Evolutionary conservation across 2,329 filamentous ascomycete genomes (phyloP), one percentile per base, ranked within the genome.

Genomic region (Laburnicola sp.): DNA sequence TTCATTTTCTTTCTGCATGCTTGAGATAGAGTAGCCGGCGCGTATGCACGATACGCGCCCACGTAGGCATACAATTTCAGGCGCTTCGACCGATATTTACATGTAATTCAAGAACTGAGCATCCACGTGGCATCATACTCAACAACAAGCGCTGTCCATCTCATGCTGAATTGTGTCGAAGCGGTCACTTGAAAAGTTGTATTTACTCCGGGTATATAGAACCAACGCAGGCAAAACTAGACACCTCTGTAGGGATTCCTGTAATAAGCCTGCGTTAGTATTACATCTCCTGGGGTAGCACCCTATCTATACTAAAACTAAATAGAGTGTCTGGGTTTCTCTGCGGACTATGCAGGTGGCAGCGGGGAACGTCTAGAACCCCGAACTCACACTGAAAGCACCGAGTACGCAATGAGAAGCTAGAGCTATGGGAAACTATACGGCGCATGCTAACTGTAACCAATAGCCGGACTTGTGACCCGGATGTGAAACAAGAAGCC

Each of bases 391-490:
- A 23, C 21, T 36, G 16, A 23, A 25, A 43, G 41, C 22, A 21
- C 40, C 30, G 25, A 9, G 28, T 37, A 31, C 25, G 10, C 25
- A 35, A 45, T 27, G 16, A 39, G 28, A 21, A 31, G 32, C 45
- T 40, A 35, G 41, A 41, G 25, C 6, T 45, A 48, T 25, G 36
- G 41, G 41, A 57, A 28, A 45, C 39, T 31, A 27, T 30, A 34
- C 47, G 49, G 46, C 30, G 30, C 39, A 40, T 31, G 31, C 31
- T 40, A 31, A 34, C 9, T 30, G 7, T 23, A 26, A 45, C 57
- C 40, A 58, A 57, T 56, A 51, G 48, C 26, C 45, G 37, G 45
- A 52, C 39, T 54, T 62, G 54, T 59, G 57, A 53, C 57, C 58
- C 50, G 52, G 53, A 54, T 47, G 30, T 51, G 51, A 56, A 54